Evolutionary conservation across 768 basidiomycete species (phyloP).

Genomic region (Tylopilus plumbeoviolaceoides): DNA sequence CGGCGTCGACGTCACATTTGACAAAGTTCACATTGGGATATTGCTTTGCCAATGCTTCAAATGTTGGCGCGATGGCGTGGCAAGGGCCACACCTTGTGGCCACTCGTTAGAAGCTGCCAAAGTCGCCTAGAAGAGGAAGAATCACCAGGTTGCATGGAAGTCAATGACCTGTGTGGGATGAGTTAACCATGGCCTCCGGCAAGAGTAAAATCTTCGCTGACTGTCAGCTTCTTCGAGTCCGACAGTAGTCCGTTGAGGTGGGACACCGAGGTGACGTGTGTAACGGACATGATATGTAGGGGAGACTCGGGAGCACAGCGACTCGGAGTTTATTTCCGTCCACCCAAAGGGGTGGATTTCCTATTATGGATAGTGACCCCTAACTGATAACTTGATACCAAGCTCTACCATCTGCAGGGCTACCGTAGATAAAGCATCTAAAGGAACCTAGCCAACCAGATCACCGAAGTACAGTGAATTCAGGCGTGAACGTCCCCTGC

Average conservation of each 20-base stretch:
- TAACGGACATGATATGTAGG: no score
- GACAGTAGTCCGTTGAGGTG: slow-evolving; percentile 59
- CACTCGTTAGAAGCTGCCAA: slow-evolving; percentile 7
- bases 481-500: no score
- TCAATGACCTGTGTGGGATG: slow-evolving; percentile 63
- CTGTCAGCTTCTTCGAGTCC: slow-evolving; percentile 62
- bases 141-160: slow-evolving; percentile 80
- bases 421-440: no score
- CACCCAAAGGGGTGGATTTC: background rate
- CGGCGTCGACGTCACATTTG: slow-evolving; percentile 78
- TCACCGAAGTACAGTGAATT: no score
- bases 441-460: no score
- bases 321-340: no score
- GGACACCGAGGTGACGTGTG: slow-evolving; percentile 57
- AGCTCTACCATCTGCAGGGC: background rate
- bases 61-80: slow-evolving; percentile 75
- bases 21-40: slow-evolving; percentile 73
- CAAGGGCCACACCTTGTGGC: slow-evolving; percentile 77
- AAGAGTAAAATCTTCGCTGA: slow-evolving; percentile 26
- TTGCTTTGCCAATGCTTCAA: slow-evolving; percentile 64
- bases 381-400: background rate
- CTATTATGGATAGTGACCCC: slow-evolving; percentile 3
- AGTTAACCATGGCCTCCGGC: background rate
- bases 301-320: no score
- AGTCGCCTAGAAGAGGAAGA: slow-evolving; percentile 1